Evolutionary conservation across 23 red algal species (phyloP).

Genomic region (Gracilaria caudata): DNA sequence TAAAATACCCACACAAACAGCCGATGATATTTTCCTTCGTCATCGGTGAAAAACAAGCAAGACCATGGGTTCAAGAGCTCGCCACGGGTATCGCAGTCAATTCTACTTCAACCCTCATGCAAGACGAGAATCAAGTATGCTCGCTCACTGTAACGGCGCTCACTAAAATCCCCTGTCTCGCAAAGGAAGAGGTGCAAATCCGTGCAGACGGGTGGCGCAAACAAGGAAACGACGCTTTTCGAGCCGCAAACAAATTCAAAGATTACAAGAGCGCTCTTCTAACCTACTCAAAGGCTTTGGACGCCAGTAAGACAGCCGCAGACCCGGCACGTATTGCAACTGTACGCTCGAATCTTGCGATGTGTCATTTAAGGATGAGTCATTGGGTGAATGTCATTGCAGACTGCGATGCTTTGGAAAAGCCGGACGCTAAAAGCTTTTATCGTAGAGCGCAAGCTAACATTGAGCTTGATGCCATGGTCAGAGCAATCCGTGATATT

Average conservation of each 20-base stretch:
- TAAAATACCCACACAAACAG: neutral
- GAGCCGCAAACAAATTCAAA: slow-evolving; percentile 17
- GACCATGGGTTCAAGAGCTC: slow-evolving; percentile 31
- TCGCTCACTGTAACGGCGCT: slow-evolving; percentile 13
- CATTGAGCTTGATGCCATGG: slow-evolving; percentile 18
- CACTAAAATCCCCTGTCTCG: neutral
- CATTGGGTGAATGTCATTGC: slow-evolving; percentile 49
- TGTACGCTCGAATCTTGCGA: slow-evolving; percentile 40
- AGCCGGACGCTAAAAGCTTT: slow-evolving; percentile 21
- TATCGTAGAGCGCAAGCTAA: slow-evolving; percentile 43
- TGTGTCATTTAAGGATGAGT: slow-evolving; percentile 10
- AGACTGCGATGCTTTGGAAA: slow-evolving; percentile 34
- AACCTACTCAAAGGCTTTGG: slow-evolving; percentile 41
- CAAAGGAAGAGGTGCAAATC: neutral
- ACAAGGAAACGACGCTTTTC: slow-evolving; percentile 45
- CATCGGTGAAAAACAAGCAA: slow-evolving; percentile 21
- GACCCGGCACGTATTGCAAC: slow-evolving; percentile 9
- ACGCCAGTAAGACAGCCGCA: neutral
- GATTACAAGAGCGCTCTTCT: slow-evolving; percentile 31
- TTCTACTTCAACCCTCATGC: neutral
- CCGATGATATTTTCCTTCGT: slow-evolving; percentile 25
- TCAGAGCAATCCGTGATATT: slow-evolving; percentile 38
- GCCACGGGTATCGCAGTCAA: slow-evolving; percentile 18
- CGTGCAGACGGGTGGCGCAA: slow-evolving; percentile 28
- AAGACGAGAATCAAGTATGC: slow-evolving; percentile 12